phyloP scores from a whole-genome alignment of 805 yeast genomes.

The Kluyveromyces wickerhamii region DNA sequence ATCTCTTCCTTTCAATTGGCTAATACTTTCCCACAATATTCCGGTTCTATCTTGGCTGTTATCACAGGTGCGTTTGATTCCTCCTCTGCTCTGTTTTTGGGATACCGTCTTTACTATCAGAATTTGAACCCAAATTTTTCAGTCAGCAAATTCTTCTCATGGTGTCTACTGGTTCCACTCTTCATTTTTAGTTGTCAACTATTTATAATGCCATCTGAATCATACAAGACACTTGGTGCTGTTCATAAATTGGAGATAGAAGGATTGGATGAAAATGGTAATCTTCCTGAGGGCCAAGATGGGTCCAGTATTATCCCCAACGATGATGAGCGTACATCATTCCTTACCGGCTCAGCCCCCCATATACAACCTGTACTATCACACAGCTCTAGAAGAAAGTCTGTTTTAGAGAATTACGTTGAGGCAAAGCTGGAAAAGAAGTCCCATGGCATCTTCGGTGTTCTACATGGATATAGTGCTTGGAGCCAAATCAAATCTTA shows the following conservation, averaged over 20 bases:
- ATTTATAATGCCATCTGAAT: constrained; percentile 69
- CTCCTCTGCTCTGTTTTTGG: constrained; percentile 77
- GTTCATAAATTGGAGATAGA: constrained; percentile 64
- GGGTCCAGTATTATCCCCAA: constrained; percentile 40
- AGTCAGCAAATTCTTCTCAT: constrained; percentile 52
- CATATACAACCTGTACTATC: constrained; percentile 7
- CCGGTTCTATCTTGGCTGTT: constrained; percentile 74
- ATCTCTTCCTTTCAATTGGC: constrained; percentile 87
- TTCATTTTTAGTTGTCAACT: constrained; percentile 70
- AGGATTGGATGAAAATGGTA: constrained; percentile 65
- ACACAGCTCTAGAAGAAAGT: constrained; percentile 35
- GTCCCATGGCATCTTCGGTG: constrained; percentile 66
- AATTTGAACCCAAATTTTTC: constrained; percentile 21
- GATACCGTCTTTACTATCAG: constrained; percentile 62
- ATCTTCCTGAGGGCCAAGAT: constrained; percentile 33
- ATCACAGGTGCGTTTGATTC: constrained; percentile 93
- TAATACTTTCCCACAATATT: constrained; percentile 72
- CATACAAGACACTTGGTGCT: constrained; percentile 64
- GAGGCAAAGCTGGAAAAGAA: constrained; percentile 45
- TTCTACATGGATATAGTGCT: constrained; percentile 57
- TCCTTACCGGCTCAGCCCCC: constrained; percentile 16
- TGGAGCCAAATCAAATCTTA: constrained; percentile 41
- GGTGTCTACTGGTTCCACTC: constrained; percentile 65
- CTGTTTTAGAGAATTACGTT: constrained; percentile 59
- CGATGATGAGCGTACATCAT: constrained; percentile 30